These are phyloP conservation scores for Trichoderma sp. DNA, from an alignment of 2,329 filamentous ascomycete species.

Conservation along the genomic window DNA sequence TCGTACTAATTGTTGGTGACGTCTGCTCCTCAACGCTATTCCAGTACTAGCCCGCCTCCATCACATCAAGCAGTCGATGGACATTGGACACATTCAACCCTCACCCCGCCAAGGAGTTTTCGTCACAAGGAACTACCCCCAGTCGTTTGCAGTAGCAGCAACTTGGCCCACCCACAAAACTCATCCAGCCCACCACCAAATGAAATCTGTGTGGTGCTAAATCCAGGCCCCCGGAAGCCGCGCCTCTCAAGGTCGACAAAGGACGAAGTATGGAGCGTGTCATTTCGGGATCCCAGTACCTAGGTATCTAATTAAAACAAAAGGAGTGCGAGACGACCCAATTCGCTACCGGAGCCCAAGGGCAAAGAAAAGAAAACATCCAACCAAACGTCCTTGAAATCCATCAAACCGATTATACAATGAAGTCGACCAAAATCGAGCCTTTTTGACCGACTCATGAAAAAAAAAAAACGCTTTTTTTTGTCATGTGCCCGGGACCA, in stretches of 20 bases:
- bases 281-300: constrained; percentile 9
- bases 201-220: constrained; percentile 15
- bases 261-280: constrained; percentile 6
- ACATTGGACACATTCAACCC: constrained; percentile 15
- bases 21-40: not conserved
- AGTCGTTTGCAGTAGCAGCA: constrained; percentile 8
- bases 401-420: constrained; percentile 24
- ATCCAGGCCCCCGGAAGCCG: constrained; percentile 8
- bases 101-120: constrained; percentile 17
- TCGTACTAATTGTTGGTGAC: constrained; percentile 9
- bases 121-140: constrained; percentile 18
- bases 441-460: constrained; percentile 10
- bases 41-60: constrained; percentile 8
- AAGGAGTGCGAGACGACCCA: constrained; percentile 20
- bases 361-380: not conserved
- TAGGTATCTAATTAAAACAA: constrained; percentile 19
- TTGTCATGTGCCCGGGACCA: constrained; percentile 16
- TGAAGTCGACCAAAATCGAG: constrained; percentile 10
- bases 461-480: constrained; percentile 9
- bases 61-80: not conserved
- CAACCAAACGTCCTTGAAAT: constrained; percentile 12
- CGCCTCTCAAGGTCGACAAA: constrained; percentile 11
- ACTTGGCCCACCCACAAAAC: constrained; percentile 19
- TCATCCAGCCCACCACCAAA: constrained; percentile 15
- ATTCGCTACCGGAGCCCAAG: constrained; percentile 14